Evolutionary conservation across 1,284 basidiomycete genomes (phyloP).

Genomic region (Ganoderma lingzhi): DNA sequence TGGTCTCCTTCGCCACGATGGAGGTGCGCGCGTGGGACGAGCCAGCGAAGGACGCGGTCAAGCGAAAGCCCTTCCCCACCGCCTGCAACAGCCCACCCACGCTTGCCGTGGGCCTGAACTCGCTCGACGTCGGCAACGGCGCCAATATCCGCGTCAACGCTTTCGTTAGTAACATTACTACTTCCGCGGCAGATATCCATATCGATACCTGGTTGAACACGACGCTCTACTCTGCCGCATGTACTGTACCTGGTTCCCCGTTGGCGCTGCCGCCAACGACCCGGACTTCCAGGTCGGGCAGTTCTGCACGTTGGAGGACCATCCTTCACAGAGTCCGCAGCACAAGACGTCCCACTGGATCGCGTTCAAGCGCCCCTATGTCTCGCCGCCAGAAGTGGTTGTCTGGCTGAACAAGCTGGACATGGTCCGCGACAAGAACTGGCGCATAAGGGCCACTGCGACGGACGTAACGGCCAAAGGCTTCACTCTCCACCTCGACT

Average conservation of each 20-base stretch:
- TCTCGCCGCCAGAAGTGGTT: not conserved
- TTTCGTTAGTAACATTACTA: not conserved
- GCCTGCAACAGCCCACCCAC: not conserved
- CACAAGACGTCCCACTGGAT: not conserved
- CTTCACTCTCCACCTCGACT: conserved; percentile 21
- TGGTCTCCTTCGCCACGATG: not conserved
- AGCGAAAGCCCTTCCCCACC: not conserved
- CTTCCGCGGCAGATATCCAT: not conserved
- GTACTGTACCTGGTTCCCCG: not conserved
- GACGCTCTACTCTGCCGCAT: not conserved
- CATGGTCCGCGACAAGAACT: not conserved
- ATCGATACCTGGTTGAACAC: not conserved
- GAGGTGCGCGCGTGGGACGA: not conserved
- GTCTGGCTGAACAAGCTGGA: not conserved
- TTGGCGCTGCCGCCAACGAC: conserved; percentile 8
- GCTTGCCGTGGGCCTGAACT: not conserved
- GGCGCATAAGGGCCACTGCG: not conserved
- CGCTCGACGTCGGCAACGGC: not conserved
- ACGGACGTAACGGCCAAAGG: conserved; percentile 8
- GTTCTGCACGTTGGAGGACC: conserved; percentile 9
- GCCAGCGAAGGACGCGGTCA: not conserved
- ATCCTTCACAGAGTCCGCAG: not conserved
- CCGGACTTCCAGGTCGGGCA: conserved; percentile 19
- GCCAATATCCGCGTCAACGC: not conserved
- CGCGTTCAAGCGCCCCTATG: not conserved